These are phyloP conservation scores for Neohortaea acidophila DNA, from an alignment of 495 filamentous ascomycete genomes.

Conservation along the genomic window DNA sequence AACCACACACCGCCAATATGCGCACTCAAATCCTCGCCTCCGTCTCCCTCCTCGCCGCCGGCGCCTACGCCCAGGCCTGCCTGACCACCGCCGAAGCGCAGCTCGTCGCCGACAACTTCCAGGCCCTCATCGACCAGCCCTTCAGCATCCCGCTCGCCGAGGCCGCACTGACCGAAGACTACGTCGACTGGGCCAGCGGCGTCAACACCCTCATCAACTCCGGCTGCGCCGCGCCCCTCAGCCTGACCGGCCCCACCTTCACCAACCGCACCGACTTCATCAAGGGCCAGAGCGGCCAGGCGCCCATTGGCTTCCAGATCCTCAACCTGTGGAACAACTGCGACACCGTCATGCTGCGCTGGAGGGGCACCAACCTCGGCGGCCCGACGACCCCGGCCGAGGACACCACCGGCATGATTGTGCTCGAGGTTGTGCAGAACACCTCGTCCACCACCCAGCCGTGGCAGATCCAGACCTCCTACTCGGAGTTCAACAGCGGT, in stretches of 20 bases:
- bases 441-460: slow-evolving; percentile 9
- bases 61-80: too few relatives aligned
- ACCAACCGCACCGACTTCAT: slow-evolving; percentile 4
- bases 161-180: slow-evolving; percentile 7
- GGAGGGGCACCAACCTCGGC: too few relatives aligned
- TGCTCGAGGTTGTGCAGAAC: slow-evolving; percentile 9
- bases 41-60: too few relatives aligned
- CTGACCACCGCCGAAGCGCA: slow-evolving; percentile 11
- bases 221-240: slow-evolving; percentile 10
- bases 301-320: slow-evolving; percentile 14
- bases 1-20: too few relatives aligned
- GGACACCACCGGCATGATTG: slow-evolving; percentile 11
- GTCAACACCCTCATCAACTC: slow-evolving; percentile 18
- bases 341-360: slow-evolving; percentile 15
- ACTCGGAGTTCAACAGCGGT: slow-evolving; percentile 11
- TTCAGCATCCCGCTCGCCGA: slow-evolving; percentile 6
- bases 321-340: slow-evolving; percentile 17
- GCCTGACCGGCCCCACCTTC: slow-evolving; percentile 14
- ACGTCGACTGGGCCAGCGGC: slow-evolving; percentile 16
- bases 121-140: slow-evolving; percentile 11
- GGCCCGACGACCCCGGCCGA: too few relatives aligned
- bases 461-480: slow-evolving; percentile 10
- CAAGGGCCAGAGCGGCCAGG: slow-evolving; percentile 8
- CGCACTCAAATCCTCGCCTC: too few relatives aligned
- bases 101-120: slow-evolving; percentile 12